A percentile compares a stretch with the other conserved stretches of the same genome.
These are phyloP conservation scores for Spinellus fusiger DNA, from an alignment of 192 early-diverging fungal species.

Conservation along the genomic window DNA sequence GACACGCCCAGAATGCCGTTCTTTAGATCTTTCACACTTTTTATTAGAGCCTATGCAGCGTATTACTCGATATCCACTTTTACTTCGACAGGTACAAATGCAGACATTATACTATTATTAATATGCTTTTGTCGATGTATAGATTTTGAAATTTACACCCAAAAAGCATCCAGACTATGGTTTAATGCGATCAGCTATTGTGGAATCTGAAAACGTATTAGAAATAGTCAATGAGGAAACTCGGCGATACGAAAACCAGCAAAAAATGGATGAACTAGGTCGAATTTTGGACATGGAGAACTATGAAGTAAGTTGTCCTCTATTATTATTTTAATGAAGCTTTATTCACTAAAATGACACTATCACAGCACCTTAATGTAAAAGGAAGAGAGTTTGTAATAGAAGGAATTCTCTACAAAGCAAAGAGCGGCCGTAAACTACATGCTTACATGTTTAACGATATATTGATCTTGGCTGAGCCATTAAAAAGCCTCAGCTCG, in stretches of 20 bases:
- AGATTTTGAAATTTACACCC: constrained; percentile 75
- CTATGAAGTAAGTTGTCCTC: constrained; percentile 32
- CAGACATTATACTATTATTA: background rate
- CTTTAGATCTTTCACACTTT: constrained; percentile 72
- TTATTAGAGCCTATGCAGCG: constrained; percentile 90
- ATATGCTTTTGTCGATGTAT: background rate
- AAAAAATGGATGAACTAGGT: constrained; percentile 52
- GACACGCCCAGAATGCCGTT: constrained; percentile 55
- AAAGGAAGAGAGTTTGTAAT: constrained; percentile 56
- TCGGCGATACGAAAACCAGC: constrained; percentile 48
- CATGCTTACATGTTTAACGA: constrained; percentile 72
- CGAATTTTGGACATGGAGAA: constrained; percentile 54
- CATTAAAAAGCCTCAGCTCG: constrained; percentile 26
- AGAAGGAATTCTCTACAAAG: constrained; percentile 66
- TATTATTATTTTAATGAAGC: background rate
- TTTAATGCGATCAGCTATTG: constrained; percentile 54
- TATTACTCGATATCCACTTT: constrained; percentile 86
- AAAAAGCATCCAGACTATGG: constrained; percentile 74
- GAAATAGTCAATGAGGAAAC: constrained; percentile 84
- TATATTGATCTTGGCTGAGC: constrained; percentile 57
- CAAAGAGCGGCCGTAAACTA: constrained; percentile 73
- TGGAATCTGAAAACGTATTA: constrained; percentile 63
- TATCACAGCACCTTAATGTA: constrained; percentile 48
- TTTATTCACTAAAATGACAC: background rate
- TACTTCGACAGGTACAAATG: constrained; percentile 63